phyloP scores from a whole-genome alignment of 352 stramenopile genomes.

The Pseudoperonospora humuli region DNA sequence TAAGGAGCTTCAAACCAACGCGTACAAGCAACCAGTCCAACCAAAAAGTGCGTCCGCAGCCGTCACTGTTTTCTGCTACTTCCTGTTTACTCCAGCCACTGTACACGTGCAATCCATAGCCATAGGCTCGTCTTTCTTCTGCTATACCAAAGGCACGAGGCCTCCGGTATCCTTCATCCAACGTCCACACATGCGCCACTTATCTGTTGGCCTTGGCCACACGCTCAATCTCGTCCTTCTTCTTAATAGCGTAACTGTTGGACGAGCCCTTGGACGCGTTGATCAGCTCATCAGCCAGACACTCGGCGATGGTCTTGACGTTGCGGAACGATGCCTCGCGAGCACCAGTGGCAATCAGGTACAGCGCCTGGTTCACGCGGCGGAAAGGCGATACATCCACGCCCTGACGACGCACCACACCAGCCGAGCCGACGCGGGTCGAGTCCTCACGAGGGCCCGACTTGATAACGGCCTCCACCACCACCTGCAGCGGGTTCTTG shows the following conservation, averaged over 20 bases:
- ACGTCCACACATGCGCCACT: constrained; percentile 33
- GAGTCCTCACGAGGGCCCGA: constrained; percentile 98
- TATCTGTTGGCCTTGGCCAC: constrained; percentile 99
- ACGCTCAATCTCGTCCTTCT: constrained; percentile 99
- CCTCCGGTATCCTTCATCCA: constrained; percentile 1
- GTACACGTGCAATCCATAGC: constrained; percentile 1
- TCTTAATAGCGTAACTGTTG: constrained; percentile 99
- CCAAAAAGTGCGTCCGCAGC: constrained; percentile 8
- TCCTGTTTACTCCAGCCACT: constrained; percentile 5
- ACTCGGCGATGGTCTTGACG: constrained; percentile 99
- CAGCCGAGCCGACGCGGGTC: constrained; percentile 97
- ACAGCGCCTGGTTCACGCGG: constrained; percentile 98
- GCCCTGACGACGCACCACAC: constrained; percentile 98
- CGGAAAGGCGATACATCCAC: constrained; percentile 99
- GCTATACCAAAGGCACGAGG: constrained; percentile 1
- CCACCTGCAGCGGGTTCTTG: constrained; percentile 99
- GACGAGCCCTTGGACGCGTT: constrained; percentile 99
- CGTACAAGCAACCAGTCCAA: neutral
- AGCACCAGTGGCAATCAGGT: constrained; percentile 96
- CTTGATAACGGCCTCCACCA: constrained; percentile 89
- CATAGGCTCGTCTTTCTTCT: constrained; percentile 3
- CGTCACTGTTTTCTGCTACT: neutral
- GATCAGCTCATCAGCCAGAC: constrained; percentile 99
- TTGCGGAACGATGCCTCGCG: constrained; percentile 98
- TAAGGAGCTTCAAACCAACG: neutral